Evolutionary conservation across 2,329 filamentous ascomycete genomes (phyloP), one percentile per base, ranked within the genome.

Genomic region (Diaporthe humulicola): DNA sequence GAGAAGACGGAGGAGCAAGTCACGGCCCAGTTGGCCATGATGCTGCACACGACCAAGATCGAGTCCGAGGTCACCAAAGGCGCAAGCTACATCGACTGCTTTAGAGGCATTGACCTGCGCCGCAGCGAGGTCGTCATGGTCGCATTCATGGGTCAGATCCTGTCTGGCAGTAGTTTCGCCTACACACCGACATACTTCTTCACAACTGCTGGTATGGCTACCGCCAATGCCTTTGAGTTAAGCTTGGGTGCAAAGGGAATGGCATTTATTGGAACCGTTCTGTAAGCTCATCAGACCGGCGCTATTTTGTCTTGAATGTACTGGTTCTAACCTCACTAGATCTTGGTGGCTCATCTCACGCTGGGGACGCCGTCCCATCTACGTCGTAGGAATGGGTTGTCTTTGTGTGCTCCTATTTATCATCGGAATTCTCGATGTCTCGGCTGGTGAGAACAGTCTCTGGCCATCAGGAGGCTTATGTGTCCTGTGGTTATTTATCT

Each of bases 241-340:
- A 84, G 36, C 80, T 88, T 25, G 87, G 80, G 73, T 54, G 84
- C 77, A 78, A 86, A 77, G 77, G 83, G 70, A 76, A 86, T 79
- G 83, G 85, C 77, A 76, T 83, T 81, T 82, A 78, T 86, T 4
- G 88, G 86, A 3, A 88, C 86, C 0, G 78, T 87, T 2, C 86
- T 86, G 2, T 89, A 87, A 87, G 74, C 28, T 1, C 0, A 0
- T 5, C 7, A 52, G 81, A 79, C 82, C 80, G 3, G 73, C n/a
- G 0, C 8, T 1, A 4, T 28, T 12, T 9, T 52, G 0, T 5
- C 10, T 22, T n/a, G 8, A 4, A 7, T 40, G 15, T 28, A 7
- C 64, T 67, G 10, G 52, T 5, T 22, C 1, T 25, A 4, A 1
- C 4, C 1, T 3, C 2, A 6, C 33, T 14, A 67, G 64, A 4